These are phyloP conservation scores for Diaporthe destruens DNA, from an alignment of 2,329 filamentous ascomycete species.

Conservation along the genomic window DNA sequence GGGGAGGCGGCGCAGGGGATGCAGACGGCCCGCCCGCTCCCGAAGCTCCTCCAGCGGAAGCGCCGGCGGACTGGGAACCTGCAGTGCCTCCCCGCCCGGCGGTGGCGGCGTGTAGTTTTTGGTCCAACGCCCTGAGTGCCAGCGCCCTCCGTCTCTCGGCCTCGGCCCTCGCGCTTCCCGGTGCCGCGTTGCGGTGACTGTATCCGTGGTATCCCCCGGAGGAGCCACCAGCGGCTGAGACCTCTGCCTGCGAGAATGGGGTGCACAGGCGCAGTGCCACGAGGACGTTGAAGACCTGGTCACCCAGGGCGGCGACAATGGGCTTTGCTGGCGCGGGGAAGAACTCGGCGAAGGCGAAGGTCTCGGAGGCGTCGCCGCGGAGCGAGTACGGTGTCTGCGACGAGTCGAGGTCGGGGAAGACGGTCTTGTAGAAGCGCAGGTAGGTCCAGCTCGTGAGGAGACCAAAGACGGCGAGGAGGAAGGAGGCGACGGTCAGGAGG, in stretches of 20 bases:
- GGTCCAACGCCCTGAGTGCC: constrained; percentile 91
- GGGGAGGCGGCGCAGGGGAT: constrained; percentile 55
- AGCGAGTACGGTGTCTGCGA: constrained; percentile 69
- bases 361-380: constrained; percentile 93
- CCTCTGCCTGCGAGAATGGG: constrained; percentile 86
- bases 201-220: constrained; percentile 55
- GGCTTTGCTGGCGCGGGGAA: constrained; percentile 90
- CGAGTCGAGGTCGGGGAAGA: constrained; percentile 76
- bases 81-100: constrained; percentile 47
- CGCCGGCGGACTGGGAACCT: not conserved
- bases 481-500: constrained; percentile 75
- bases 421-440: constrained; percentile 91
- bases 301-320: constrained; percentile 78
- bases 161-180: constrained; percentile 84
- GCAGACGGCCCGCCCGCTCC: constrained; percentile 12
- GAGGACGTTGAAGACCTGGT: constrained; percentile 79
- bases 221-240: constrained; percentile 71
- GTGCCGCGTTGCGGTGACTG: constrained; percentile 67
- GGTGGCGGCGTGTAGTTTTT: constrained; percentile 88
- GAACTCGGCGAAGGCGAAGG: constrained; percentile 95
- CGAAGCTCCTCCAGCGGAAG: constrained; percentile 8
- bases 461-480: constrained; percentile 83
- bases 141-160: constrained; percentile 90
- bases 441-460: constrained; percentile 95
- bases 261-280: constrained; percentile 83